phyloP scores from a whole-genome alignment of 441 rosid species.

The Populus hybrid region DNA sequence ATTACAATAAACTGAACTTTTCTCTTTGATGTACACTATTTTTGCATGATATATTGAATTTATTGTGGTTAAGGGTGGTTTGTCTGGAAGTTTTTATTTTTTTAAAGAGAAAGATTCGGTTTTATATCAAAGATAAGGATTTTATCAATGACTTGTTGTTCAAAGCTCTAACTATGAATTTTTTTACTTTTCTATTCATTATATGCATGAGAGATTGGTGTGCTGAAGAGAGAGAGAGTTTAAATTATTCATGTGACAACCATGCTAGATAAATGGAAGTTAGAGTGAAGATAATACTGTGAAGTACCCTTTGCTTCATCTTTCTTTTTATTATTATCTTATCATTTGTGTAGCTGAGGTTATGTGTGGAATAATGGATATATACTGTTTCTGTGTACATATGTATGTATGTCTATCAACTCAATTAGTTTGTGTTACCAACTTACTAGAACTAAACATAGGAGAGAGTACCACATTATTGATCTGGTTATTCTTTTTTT shows the following conservation, averaged over 20 bases:
- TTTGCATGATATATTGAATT: neutral
- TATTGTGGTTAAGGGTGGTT: neutral
- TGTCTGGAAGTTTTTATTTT: neutral
- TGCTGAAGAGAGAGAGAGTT: neutral
- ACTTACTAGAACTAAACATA: neutral
- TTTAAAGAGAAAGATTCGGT: neutral
- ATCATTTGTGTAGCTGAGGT: neutral
- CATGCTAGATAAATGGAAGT: neutral
- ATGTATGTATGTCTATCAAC: neutral
- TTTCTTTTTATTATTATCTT: neutral
- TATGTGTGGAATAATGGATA: neutral
- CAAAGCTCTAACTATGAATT: neutral
- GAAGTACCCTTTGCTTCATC: neutral
- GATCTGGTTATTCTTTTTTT: conserved; percentile 6
- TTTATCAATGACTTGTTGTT: neutral
- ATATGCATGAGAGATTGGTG: neutral
- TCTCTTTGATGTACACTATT: neutral
- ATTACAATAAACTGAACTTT: neutral
- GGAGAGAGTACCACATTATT: conserved; percentile 2
- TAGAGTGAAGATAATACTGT: neutral
- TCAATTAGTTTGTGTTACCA: neutral
- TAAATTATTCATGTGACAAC: neutral
- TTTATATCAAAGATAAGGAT: neutral
- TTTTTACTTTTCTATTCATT: neutral
- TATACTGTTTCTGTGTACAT: neutral